Evolutionary conservation across 768 basidiomycete genomes (phyloP), one percentile per base, ranked within the genome.

Genomic region (Guyanaporus albipodus): DNA sequence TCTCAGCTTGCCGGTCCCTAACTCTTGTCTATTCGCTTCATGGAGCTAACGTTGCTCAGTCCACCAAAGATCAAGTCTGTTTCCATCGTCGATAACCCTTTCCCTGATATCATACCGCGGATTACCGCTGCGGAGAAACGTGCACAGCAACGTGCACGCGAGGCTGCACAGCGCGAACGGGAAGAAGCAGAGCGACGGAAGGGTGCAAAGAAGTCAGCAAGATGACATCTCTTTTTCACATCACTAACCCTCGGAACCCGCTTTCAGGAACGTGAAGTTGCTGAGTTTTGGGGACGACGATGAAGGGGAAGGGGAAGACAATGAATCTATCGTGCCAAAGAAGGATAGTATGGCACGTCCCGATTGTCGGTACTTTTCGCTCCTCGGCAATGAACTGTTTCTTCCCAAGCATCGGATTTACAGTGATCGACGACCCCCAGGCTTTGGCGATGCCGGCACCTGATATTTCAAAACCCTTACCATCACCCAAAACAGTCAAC

Each of bases 51-150:
- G 4, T n/a, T 11, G 17, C 39, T 0, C 55, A 93, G 92, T 55
- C 92, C 96, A 3, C 93, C 95, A 0, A 93, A 87, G 62, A 95
- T 99, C 63, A 87, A 83, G 56, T 78, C 78, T 2, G 75, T 95
- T 23, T 80, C 83, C 9, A 87, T 99, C 42, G 61, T 91, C 24
- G 92, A 96, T 43, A 95, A 98, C 61, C 95, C 96, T 0, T 97
- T 96, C 63, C 80, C 85, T 44, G 94, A 98, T 60, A 96, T 98
- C 54, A 78, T 93, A 29, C 95, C 95, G 5, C 84, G 96, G 21
- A 99, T 98, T 50, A 99, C 96, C 1, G 92, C 93, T 1, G 91
- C 83, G 2, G 96, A 98, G 69, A 85, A 87, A 52, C 78, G 84
- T 32, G 84, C 75, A 0, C 96, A 99, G 62, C 85, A 85, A 51